Base-by-base conservation (phyloP, 2,329 filamentous ascomycete species). In the Aschersonia sp. region DNA sequence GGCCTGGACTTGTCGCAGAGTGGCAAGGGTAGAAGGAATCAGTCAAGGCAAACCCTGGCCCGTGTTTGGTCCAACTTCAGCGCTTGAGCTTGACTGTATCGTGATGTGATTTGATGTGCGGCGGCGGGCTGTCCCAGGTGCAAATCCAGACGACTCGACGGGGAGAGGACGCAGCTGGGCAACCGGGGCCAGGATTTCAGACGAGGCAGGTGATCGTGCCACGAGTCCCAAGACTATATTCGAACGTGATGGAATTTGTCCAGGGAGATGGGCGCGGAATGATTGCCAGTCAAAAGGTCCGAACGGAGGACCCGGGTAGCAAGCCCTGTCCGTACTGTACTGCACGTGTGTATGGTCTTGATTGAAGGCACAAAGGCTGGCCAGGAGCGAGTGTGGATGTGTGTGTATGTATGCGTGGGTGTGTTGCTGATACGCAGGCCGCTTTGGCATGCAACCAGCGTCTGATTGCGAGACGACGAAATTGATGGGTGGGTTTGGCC, bases 1-100 rank as follows among this genome's bases (percentile, higher is more conserved):
- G 46, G 8, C 37, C 43, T 45, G 49, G 39, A n/a, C 47, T 41
- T 41, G 50, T 48, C 43, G 41, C 48, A 49, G 45, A 48, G 46
- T 48, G 48, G 45, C 49, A 49, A 47, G 47, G 45, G 47, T 40
- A 41, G 31, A 45, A 43, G 41, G 37, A 39, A n/a, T n/a, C 41
- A 46, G 37, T 43, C 47, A 45, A 42, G 44, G 39, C 43, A 48
- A 14, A 14, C 40, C 14, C 40, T 14, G 10, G 14, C 7, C 40
- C 10, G 40, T 22, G 11, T 22, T 41, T 41, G 35, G 35, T 37
- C 35, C 35, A 12, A 37, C 35, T 37, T 12, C 12, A 12, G 35
- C 35, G 35, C 35, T 8, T 37, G 35, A 12, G 35, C 35, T 37
- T 8, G 9, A 43, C n/a, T 8, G 9, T 14, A 43, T 14, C n/a